Percentiles rank a stretch among this genome's conserved stretches.
Conservation (phyloP, 371 early-diverging fungal species). For the Mucor racemosus region DNA sequence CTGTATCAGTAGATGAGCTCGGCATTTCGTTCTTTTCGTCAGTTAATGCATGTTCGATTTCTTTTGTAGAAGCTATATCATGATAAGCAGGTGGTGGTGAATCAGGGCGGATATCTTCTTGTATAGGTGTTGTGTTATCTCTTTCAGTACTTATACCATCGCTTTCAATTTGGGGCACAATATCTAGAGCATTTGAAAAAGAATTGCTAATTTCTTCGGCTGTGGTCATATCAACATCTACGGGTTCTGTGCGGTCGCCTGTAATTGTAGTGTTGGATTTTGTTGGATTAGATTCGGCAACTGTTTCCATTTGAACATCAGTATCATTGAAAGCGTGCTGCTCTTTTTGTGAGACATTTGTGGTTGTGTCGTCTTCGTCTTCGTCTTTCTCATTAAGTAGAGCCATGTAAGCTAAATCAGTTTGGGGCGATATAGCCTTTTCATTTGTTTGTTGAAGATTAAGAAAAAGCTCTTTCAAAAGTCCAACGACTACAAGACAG, state of each 20-base stretch:
- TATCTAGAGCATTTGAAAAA: too few species aligned
- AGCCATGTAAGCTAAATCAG: conserved; percentile 59
- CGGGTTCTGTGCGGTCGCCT: not conserved
- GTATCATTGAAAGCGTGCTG: not conserved
- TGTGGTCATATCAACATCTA: too few species aligned
- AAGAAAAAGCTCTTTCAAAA: conserved; percentile 47
- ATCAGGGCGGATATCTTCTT: not conserved
- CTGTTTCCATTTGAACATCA: not conserved
- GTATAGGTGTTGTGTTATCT: not conserved
- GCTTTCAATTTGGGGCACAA: too few species aligned
- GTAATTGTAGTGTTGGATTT: not conserved
- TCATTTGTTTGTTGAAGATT: conserved; percentile 40
- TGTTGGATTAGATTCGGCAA: not conserved
- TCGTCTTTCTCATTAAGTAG: conserved; percentile 49
- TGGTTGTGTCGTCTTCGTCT: not conserved
- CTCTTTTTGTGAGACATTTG: not conserved
- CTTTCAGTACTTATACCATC: too few species aligned
- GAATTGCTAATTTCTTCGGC: not conserved
- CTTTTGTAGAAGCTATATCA: conserved; percentile 2
- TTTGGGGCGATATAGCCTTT: conserved; percentile 52
- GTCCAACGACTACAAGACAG: conserved; percentile 40
- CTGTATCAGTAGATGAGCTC: not conserved
- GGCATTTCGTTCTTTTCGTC: not conserved
- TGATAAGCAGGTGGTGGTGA: conserved; percentile 25
- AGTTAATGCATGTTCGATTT: too few species aligned